Percentiles rank a stretch among this genome's conserved stretches.
Conservation (phyloP, 1,139 yeast species). For the Barnettozyma hawaiiensis region DNA sequence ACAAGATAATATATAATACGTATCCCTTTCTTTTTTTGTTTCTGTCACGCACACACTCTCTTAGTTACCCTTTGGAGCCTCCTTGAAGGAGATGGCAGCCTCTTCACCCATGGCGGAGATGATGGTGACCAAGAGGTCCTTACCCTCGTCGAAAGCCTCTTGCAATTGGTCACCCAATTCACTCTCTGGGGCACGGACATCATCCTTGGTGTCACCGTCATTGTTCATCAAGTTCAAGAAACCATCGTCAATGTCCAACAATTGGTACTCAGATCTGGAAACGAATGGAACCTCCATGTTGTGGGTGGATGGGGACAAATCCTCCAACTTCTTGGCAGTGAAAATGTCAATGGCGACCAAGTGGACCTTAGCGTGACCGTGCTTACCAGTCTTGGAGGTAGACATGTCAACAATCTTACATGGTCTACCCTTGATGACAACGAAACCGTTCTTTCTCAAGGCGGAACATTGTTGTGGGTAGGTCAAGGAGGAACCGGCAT, state of each 20-base stretch:
- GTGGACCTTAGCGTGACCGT: slow-evolving; percentile 99
- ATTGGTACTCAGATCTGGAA: slow-evolving; percentile 89
- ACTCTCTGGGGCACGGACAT: slow-evolving; percentile 96
- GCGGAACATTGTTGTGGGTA: slow-evolving; percentile 99
- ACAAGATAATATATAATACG: slow-evolving; percentile 2
- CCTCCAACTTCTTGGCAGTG: slow-evolving; percentile 99
- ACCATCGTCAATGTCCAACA: slow-evolving; percentile 97
- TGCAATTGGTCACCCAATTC: slow-evolving; percentile 92
- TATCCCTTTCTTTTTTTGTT: too few relatives aligned
- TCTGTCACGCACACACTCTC: too few relatives aligned
- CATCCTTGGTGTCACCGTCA: slow-evolving; percentile 99
- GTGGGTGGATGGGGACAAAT: slow-evolving; percentile 99
- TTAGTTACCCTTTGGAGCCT: slow-evolving; percentile 66
- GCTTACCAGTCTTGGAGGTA: slow-evolving; percentile 99
- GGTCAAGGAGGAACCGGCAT: slow-evolving; percentile 98
- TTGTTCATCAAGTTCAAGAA: slow-evolving; percentile 93
- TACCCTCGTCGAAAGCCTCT: slow-evolving; percentile 93
- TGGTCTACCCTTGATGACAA: slow-evolving; percentile 97
- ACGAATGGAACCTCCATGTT: slow-evolving; percentile 99
- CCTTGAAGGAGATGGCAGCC: slow-evolving; percentile 97
- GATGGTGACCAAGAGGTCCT: slow-evolving; percentile 93
- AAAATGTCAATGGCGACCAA: slow-evolving; percentile 97
- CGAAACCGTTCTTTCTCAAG: slow-evolving; percentile 99
- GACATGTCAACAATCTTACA: slow-evolving; percentile 99
- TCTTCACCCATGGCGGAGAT: slow-evolving; percentile 99